phyloP scores from a whole-genome alignment of 768 basidiomycete species.

The Agrocybe chaxingu region DNA sequence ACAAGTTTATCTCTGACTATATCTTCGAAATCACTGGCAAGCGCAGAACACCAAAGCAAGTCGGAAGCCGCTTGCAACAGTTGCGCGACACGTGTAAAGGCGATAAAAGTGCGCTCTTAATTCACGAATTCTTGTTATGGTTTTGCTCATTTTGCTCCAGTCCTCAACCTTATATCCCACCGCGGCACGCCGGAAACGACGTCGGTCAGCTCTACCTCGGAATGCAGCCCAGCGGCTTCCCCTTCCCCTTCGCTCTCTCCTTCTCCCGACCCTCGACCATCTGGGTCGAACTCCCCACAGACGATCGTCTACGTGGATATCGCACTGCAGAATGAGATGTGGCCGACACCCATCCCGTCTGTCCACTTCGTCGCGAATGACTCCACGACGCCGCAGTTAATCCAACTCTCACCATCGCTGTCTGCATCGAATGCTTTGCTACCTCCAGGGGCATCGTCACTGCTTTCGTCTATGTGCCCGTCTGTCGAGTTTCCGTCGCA shows the following conservation, averaged over 20 bases:
- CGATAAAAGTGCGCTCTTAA: constrained; percentile 24
- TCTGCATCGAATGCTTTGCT: constrained; percentile 1
- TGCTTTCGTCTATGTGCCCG: constrained; percentile 11
- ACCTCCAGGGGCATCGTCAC: not conserved
- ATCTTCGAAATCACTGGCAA: constrained; percentile 65
- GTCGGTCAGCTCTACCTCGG: constrained; percentile 12
- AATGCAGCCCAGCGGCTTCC: constrained; percentile 14
- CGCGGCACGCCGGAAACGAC: constrained; percentile 13
- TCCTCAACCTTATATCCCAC: constrained; percentile 28
- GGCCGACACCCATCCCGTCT: constrained; percentile 17
- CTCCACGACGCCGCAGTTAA: constrained; percentile 12
- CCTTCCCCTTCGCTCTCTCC: constrained; percentile 20
- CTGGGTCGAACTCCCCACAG: constrained; percentile 1
- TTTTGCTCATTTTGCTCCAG: constrained; percentile 10
- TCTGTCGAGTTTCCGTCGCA: constrained; percentile 49
- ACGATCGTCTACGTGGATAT: constrained; percentile 23
- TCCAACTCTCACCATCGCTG: constrained; percentile 18
- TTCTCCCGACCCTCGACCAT: constrained; percentile 3
- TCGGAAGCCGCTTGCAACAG: constrained; percentile 76
- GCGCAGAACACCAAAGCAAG: constrained; percentile 70
- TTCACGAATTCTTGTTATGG: not conserved
- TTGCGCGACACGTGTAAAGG: constrained; percentile 67
- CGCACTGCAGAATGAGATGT: constrained; percentile 12
- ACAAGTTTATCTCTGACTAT: constrained; percentile 75
- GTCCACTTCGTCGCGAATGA: constrained; percentile 17